phyloP scores from a whole-genome alignment of 495 filamentous ascomycete species.

The Penicillium pulvis region DNA sequence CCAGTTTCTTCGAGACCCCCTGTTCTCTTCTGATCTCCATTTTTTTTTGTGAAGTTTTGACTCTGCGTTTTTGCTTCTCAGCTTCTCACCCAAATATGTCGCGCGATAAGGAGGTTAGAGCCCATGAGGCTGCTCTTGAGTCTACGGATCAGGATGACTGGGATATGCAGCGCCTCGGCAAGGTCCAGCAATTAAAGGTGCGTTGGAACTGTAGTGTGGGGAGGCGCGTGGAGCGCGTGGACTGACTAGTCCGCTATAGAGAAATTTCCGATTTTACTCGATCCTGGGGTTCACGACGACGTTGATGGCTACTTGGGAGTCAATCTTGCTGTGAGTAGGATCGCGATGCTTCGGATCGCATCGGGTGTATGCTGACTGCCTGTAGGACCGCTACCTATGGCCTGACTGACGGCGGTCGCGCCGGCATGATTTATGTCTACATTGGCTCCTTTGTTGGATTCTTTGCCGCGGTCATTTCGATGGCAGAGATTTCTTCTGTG shows the following conservation, averaged over 20 bases:
- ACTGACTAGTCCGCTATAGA: constrained; percentile 24
- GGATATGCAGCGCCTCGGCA: constrained; percentile 45
- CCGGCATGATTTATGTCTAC: constrained; percentile 52
- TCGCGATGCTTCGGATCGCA: not conserved
- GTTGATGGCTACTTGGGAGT: constrained; percentile 53
- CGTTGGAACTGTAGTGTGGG: constrained; percentile 9
- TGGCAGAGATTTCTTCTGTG: constrained; percentile 54
- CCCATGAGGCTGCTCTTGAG: constrained; percentile 26
- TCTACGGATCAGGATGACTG: constrained; percentile 33
- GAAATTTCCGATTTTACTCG: constrained; percentile 49
- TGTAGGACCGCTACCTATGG: constrained; percentile 40
- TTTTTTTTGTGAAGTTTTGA: constrained; percentile 2
- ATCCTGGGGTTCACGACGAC: constrained; percentile 51
- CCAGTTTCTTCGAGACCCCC: constrained; percentile 1
- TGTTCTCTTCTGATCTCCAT: constrained; percentile 9
- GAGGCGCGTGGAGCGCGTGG: not conserved
- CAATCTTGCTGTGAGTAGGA: constrained; percentile 35
- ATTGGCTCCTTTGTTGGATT: constrained; percentile 45
- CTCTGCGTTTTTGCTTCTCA: constrained; percentile 1
- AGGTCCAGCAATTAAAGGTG: constrained; percentile 43
- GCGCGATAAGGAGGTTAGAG: constrained; percentile 20
- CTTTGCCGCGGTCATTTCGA: constrained; percentile 41
- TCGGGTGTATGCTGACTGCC: not conserved
- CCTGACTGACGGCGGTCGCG: constrained; percentile 47
- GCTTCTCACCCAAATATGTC: constrained; percentile 8